Base-by-base conservation (phyloP, 140 eudicot species). In the Stevia rebaudiana region DNA sequence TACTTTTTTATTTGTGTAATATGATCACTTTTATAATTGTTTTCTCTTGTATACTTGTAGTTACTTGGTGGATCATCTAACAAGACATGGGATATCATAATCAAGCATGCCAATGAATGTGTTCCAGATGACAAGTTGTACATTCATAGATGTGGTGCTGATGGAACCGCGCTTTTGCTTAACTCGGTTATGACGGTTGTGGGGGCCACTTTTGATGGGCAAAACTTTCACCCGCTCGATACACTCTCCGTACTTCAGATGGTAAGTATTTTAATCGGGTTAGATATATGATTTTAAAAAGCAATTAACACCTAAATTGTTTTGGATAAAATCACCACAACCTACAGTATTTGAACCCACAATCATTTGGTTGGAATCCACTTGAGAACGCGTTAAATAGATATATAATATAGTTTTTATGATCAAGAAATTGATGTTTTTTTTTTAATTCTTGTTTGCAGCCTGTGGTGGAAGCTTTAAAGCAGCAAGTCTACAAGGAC, bases 21-120 rank as follows among this genome's bases (percentile, higher is more conserved):
- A 21, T 48, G 46, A 67, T 50, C 63, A 17, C 5, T 3, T 57
- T 57, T n/a, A 15, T 30, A 35, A 57, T 8, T 8, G 0, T 55
- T 65, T 35, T 21, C 4, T 16, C 15, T 59, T 31, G 69, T 43
- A 12, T 25, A 48, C 67, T 18, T 74, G 50, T 64, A 87, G 96
- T 64, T 82, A 64, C 78, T 91, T 68, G 86, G 84, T 57, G 74
- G 78, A 52, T 76, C 81, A 50, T 74, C 88, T 16, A 75, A 83
- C 40, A 85, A 73, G 85, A 66, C 79, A 58, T 91, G 98, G 96
- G 85, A 85, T 18, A 71, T 80, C 5, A 81, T 91, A 62, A 76
- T 69, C 7, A 67, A 65, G 64, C 96, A 91, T 67, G 98, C 95
- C 4, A 79, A 36, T 6, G 76, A 52, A 1, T 92, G 98, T 49